Conservation (phyloP, 352 stramenopile species). For the Globisporangium echinulatum region DNA sequence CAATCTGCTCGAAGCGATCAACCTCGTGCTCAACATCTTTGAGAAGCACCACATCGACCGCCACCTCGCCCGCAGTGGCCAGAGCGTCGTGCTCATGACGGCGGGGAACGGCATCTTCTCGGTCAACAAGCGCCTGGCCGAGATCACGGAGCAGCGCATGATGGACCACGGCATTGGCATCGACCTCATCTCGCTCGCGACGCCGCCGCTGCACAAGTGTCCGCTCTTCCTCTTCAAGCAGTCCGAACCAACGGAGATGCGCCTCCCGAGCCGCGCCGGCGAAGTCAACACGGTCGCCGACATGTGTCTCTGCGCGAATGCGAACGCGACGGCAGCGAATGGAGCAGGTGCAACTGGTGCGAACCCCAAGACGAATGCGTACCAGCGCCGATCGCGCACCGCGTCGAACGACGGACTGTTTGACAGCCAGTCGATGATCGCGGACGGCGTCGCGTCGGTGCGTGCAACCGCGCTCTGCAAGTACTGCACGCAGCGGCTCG, state of each 20-base stretch:
- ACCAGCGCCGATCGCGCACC: constrained; percentile 34
- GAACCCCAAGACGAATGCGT: constrained; percentile 17
- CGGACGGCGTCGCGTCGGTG: constrained; percentile 31
- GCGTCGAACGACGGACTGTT: constrained; percentile 34
- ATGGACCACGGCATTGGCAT: constrained; percentile 99
- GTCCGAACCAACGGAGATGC: constrained; percentile 61
- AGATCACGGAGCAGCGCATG: constrained; percentile 98
- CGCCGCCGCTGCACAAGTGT: constrained; percentile 95
- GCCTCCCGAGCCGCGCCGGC: constrained; percentile 37
- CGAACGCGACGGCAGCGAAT: constrained; percentile 1
- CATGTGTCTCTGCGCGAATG: constrained; percentile 34
- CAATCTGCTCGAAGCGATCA: constrained; percentile 98
- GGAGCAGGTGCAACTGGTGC: background rate
- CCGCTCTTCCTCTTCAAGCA: constrained; percentile 96
- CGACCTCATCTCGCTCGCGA: constrained; percentile 94
- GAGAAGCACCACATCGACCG: constrained; percentile 98
- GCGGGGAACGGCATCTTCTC: constrained; percentile 95
- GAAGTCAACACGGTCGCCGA: constrained; percentile 25
- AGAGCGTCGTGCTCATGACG: constrained; percentile 95
- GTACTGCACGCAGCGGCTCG: constrained; percentile 50
- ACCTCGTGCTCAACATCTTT: constrained; percentile 97
- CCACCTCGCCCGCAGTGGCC: constrained; percentile 93
- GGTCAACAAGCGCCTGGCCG: constrained; percentile 91
- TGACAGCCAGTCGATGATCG: constrained; percentile 27
- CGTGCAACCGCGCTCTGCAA: constrained; percentile 49